Evolutionary conservation across 2,329 filamentous ascomycete genomes (phyloP), one percentile per base, ranked within the genome.

Genomic region (Immersiporthe knoxdaviesiana): DNA sequence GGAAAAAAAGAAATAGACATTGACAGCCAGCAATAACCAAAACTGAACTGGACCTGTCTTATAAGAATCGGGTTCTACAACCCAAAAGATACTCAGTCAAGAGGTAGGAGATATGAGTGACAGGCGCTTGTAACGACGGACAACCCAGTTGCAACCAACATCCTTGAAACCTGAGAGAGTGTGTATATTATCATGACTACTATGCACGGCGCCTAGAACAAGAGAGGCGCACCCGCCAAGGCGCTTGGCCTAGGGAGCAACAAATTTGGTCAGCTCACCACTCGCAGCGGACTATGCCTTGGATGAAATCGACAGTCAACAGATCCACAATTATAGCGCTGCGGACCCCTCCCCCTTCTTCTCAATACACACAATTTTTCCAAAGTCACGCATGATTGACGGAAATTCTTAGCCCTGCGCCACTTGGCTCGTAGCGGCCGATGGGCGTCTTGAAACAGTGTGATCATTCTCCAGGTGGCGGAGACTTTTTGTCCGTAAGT

Each of bases 361-460:
- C n/a, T 35, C 35, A 8, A 35, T 35, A 8, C 41, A n/a, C 39
- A 21, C 37, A 61, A n/a, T 18, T 59, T 8, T 30, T n/a, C 30
- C 8, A 3, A 35, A 41, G 39, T 27, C 41, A n/a, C n/a, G 24
- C 24, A 50, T 63, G 61, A 63, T 47, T 63, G 61, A 63, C 41
- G 61, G 61, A 63, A 50, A 35, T 47, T 63, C 27, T 44, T 11
- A 37, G 35, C 10, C 18, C 18, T 32, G 24, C n/a, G n/a, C n/a
- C n/a, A n/a, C 16, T 44, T 5, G 41, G 14, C 24, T n/a, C n/a
- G 41, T 39, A 32, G 39, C 60, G 59, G 37, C n/a, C 37, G 37
- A 16, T 30, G 39, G 11, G 24, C 24, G 30, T 32, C n/a, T 5
- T 54, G 52, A 54, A 54, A 54, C 52, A 54, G 8, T n/a, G 7